A percentile compares a stretch with the other conserved stretches of the same genome.
Conservation (phyloP, 1,139 yeast species). For the Arxiozyma slooffiae region DNA sequence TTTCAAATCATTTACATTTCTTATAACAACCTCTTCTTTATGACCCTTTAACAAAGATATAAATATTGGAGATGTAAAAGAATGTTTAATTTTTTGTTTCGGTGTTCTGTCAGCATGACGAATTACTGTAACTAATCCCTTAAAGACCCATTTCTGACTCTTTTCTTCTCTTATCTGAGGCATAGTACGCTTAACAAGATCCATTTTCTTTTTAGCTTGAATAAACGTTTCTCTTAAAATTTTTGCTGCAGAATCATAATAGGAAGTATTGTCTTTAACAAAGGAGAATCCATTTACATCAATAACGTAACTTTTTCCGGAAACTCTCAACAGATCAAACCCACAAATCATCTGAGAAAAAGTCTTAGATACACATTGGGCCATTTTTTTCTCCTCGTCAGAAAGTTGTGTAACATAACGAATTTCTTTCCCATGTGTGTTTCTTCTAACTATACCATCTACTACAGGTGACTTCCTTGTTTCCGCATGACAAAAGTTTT, state of each 20-base stretch:
- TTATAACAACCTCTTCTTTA: conserved; percentile 87
- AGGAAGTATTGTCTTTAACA: conserved; percentile 82
- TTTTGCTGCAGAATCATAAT: conserved; percentile 75
- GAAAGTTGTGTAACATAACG: conserved; percentile 77
- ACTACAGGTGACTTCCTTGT: conserved; percentile 98
- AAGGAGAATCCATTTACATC: conserved; percentile 98
- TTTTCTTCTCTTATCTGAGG: conserved; percentile 49
- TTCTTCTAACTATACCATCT: conserved; percentile 94
- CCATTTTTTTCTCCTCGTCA: conserved; percentile 69
- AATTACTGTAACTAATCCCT: conserved; percentile 83
- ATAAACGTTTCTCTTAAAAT: conserved; percentile 68
- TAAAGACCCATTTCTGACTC: conserved; percentile 93
- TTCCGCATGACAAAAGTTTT: conserved; percentile 88
- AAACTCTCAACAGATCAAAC: conserved; percentile 82
- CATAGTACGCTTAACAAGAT: conserved; percentile 28
- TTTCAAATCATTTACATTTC: conserved; percentile 77
- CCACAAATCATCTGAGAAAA: conserved; percentile 98
- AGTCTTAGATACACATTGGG: conserved; percentile 58
- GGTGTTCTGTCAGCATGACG: conserved; percentile 99
- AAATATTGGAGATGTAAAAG: conserved; percentile 80
- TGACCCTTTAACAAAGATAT: conserved; percentile 86
- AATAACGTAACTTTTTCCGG: conserved; percentile 83
- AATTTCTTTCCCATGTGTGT: conserved; percentile 95
- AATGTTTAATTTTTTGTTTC: conserved; percentile 94
- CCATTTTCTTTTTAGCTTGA: conserved; percentile 48